These are phyloP conservation scores for Alloteropsis semialata DNA, from an alignment of 176 grass and related monocot species.

Conservation along the genomic window DNA sequence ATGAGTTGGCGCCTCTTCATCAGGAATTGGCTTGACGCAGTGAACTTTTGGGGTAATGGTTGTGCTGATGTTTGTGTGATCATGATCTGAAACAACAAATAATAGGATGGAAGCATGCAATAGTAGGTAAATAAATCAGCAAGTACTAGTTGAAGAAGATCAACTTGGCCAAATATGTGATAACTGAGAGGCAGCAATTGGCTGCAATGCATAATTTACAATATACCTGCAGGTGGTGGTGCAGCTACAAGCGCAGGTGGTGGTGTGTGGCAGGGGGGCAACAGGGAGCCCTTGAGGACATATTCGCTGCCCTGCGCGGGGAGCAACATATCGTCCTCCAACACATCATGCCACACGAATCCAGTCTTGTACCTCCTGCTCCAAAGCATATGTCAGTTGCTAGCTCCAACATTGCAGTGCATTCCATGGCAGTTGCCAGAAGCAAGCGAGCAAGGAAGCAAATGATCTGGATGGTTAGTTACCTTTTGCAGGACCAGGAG, in stretches of 20 bases:
- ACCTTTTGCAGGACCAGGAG: constrained; percentile 98
- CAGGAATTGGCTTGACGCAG: neutral
- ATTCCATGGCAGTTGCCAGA: neutral
- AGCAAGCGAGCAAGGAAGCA: neutral
- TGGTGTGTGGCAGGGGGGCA: constrained; percentile 34
- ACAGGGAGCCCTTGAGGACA: constrained; percentile 68
- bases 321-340: constrained; percentile 52
- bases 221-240: neutral
- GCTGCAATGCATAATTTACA: neutral
- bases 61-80: neutral
- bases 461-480: constrained; percentile 1
- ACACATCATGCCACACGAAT: constrained; percentile 85
- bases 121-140: neutral
- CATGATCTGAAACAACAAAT: constrained; percentile 19
- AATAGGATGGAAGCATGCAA: neutral
- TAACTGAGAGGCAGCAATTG: neutral
- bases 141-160: neutral
- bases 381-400: too few species aligned
- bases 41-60: neutral
- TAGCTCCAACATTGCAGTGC: neutral
- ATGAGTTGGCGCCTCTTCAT: constrained; percentile 15
- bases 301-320: constrained; percentile 57
- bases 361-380: constrained; percentile 68
- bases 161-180: neutral
- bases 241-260: neutral